Percentiles rank a stretch among this genome's conserved stretches.
Evolutionary conservation across 148 eudicot genomes (phyloP).

Genomic region (Vaccinium macrocarpon): DNA sequence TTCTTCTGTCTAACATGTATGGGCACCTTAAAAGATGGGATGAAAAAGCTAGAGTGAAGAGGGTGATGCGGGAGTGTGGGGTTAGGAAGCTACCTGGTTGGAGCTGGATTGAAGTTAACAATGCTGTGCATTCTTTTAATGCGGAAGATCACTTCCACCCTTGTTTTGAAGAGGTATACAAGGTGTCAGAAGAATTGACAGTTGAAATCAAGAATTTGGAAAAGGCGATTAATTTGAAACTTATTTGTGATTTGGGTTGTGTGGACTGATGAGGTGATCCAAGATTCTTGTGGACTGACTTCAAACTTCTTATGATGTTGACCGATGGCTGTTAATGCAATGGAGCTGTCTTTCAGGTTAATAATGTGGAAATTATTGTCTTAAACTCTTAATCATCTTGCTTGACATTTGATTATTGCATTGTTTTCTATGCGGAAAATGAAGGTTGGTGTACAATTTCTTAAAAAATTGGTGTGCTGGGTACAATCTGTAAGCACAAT

Average conservation of each 20-base stretch:
- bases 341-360: no score
- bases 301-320: not conserved
- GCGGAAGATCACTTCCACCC: conserved; percentile 61
- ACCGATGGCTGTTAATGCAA: not conserved
- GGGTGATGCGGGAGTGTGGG: conserved; percentile 62
- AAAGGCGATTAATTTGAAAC: conserved; percentile 19
- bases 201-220: conserved; percentile 36
- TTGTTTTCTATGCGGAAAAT: not conserved
- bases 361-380: not conserved
- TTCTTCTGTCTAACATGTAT: conserved; percentile 63
- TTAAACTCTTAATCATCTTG: not conserved
- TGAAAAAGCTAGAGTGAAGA: conserved; percentile 53
- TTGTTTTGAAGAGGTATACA: conserved; percentile 37
- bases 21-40: conserved; percentile 63
- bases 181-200: conserved; percentile 32
- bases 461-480: not conserved
- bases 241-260: conserved; percentile 7
- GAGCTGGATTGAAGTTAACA: conserved; percentile 72
- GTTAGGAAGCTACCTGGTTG: conserved; percentile 77
- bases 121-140: conserved; percentile 58
- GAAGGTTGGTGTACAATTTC: not conserved
- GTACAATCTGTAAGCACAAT: not conserved
- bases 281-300: not conserved
- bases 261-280: conserved; percentile 4
- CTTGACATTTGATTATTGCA: not conserved